These are phyloP conservation scores for Scenedesmus sp. DNA, from an alignment of 163 green algal species.

Conservation along the genomic window DNA sequence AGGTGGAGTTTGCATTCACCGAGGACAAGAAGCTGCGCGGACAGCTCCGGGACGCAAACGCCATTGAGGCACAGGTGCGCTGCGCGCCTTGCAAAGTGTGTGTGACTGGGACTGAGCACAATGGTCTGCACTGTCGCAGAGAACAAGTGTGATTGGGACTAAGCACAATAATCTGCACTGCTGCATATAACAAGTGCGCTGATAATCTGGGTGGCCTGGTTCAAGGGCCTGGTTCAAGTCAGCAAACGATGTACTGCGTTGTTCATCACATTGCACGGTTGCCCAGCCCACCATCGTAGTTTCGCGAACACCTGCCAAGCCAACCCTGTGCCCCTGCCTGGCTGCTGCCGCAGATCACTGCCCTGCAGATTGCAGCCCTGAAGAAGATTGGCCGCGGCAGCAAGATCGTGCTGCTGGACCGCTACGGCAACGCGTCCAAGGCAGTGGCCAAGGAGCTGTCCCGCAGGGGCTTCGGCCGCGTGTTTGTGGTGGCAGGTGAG, in stretches of 20 bases:
- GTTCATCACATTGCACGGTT: too few species aligned
- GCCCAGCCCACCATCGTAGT: too few species aligned
- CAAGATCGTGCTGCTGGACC: constrained; percentile 88
- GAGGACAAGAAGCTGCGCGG: constrained; percentile 82
- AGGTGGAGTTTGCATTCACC: constrained; percentile 83
- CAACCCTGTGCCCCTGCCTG: background rate
- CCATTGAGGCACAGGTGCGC: constrained; percentile 73
- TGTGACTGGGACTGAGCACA: too few species aligned
- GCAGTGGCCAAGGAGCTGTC: constrained; percentile 83
- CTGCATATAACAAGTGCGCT: too few species aligned
- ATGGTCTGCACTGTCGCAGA: too few species aligned
- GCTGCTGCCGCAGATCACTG: constrained; percentile 53
- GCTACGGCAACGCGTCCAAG: constrained; percentile 76
- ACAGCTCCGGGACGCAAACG: constrained; percentile 75
- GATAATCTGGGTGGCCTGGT: too few species aligned
- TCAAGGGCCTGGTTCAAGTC: too few species aligned
- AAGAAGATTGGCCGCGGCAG: constrained; percentile 81
- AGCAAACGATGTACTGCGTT: too few species aligned
- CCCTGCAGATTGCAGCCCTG: constrained; percentile 78
- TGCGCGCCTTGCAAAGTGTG: background rate
- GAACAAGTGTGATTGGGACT: too few species aligned
- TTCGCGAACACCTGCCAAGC: background rate
- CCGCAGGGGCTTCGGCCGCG: constrained; percentile 80
- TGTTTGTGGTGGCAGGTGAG: constrained; percentile 61
- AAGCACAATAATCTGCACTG: too few species aligned